phyloP scores from a whole-genome alignment of 192 early-diverging fungal species.

The Dissophora ornata region DNA sequence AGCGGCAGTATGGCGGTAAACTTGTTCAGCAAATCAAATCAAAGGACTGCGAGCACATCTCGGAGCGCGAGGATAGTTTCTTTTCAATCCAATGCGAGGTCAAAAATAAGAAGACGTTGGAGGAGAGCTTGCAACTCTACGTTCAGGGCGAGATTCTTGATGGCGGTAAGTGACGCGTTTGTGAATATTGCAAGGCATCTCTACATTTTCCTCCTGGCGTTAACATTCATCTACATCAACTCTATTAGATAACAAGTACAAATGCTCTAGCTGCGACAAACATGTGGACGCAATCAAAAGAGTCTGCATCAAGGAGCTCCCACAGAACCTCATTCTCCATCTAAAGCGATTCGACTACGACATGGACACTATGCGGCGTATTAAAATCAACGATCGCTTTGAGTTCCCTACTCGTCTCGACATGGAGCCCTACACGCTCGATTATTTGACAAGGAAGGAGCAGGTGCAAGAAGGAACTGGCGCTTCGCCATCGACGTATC shows the following conservation, averaged over 20 bases:
- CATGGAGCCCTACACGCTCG: conserved; percentile 68
- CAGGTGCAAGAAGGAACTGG: conserved; percentile 44
- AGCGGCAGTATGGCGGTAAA: conserved; percentile 66
- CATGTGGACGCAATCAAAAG: conserved; percentile 69
- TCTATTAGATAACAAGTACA: conserved; percentile 65
- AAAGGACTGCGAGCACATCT: conserved; percentile 64
- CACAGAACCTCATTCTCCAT: conserved; percentile 67
- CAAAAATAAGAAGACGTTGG: conserved; percentile 65
- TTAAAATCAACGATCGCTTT: conserved; percentile 71
- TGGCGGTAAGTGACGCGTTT: conserved; percentile 52
- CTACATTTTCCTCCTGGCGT: no score
- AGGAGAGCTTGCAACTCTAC: conserved; percentile 67
- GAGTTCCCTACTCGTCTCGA: conserved; percentile 65
- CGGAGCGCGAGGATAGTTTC: conserved; percentile 64
- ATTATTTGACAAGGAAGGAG: conserved; percentile 53
- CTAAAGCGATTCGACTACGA: conserved; percentile 75
- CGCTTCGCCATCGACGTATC: conserved; percentile 18
- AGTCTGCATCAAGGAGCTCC: conserved; percentile 65
- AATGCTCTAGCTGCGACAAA: conserved; percentile 62
- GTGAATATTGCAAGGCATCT: no score
- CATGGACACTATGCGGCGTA: conserved; percentile 62
- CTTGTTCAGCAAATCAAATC: conserved; percentile 69
- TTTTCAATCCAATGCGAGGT: conserved; percentile 67
- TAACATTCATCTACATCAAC: no score
- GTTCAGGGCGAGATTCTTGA: conserved; percentile 67